Percentiles rank a stretch among this genome's conserved stretches.
Evolutionary conservation across 345 rosid species (phyloP).

Genomic region (Eutrema japonicum): DNA sequence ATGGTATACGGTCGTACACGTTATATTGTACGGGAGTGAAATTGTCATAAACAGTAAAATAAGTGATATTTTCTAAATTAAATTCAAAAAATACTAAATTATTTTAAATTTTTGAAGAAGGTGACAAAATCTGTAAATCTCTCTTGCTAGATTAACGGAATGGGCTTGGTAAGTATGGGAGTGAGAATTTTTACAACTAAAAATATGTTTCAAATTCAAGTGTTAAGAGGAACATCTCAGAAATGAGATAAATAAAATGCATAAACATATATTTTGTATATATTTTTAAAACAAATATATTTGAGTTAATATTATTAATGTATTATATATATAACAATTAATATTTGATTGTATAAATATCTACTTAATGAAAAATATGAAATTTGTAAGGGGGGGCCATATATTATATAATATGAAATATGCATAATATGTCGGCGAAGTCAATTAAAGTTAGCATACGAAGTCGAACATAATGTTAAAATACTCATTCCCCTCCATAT

Average conservation of each 20-base stretch:
- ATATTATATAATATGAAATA: not conserved
- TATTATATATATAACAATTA: not conserved
- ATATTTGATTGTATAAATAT: not conserved
- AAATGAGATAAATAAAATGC: not conserved
- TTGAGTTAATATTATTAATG: not conserved
- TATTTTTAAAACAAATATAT: too few species aligned
- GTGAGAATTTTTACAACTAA: not conserved
- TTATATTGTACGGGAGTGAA: too few species aligned
- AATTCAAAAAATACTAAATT: too few species aligned
- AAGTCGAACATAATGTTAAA: conserved; percentile 20
- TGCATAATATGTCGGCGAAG: conserved; percentile 35
- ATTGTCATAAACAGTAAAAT: too few species aligned
- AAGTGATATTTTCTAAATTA: too few species aligned
- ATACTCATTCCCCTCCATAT: conserved; percentile 37
- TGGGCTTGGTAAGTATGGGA: not conserved
- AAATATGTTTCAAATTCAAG: not conserved
- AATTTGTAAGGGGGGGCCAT: conserved; percentile 21
- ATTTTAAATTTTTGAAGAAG: too few species aligned
- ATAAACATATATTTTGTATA: not conserved
- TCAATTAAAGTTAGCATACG: conserved; percentile 23
- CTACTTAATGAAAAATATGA: not conserved
- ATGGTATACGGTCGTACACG: too few species aligned
- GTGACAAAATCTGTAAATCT: too few species aligned
- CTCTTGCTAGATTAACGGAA: not conserved
- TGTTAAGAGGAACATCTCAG: not conserved